Evolutionary conservation across 345 rosid genomes (phyloP).

Genomic region (Balakata baccata): DNA sequence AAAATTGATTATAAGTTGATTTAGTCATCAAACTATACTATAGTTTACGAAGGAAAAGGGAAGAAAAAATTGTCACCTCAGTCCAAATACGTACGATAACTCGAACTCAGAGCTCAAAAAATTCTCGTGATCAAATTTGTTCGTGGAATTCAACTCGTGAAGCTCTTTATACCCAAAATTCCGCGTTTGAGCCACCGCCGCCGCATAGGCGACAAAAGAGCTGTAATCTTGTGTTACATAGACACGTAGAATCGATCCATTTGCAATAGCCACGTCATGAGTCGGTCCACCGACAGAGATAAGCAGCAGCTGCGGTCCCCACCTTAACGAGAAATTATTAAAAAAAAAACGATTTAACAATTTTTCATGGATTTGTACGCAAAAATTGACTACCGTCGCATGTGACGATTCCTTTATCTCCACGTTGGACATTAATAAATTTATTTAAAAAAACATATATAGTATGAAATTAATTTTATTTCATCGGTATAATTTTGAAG

Average conservation of each 20-base stretch:
- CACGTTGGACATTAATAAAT: not conserved
- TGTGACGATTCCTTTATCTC: not conserved
- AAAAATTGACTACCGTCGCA: constrained; percentile 4
- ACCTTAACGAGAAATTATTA: too few species aligned
- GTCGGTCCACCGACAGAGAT: constrained; percentile 27
- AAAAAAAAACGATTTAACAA: too few species aligned
- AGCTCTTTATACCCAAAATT: not conserved
- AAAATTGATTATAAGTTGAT: too few species aligned
- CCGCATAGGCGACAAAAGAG: not conserved
- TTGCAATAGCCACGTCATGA: constrained; percentile 1
- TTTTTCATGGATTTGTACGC: not conserved
- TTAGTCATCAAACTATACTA: too few species aligned
- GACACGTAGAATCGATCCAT: not conserved
- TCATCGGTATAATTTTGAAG: too few species aligned
- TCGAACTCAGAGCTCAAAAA: not conserved
- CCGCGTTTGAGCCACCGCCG: constrained; percentile 24
- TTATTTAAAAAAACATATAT: too few species aligned
- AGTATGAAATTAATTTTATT: too few species aligned
- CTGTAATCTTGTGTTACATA: not conserved
- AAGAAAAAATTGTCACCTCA: not conserved
- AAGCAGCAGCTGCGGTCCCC: constrained; percentile 27
- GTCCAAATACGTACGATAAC: not conserved
- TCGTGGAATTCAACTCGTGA: constrained; percentile 7
- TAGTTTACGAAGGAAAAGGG: not conserved
- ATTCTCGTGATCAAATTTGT: not conserved